Conservation (phyloP, 768 basidiomycete species). For the Auricularia auricula-judae region DNA sequence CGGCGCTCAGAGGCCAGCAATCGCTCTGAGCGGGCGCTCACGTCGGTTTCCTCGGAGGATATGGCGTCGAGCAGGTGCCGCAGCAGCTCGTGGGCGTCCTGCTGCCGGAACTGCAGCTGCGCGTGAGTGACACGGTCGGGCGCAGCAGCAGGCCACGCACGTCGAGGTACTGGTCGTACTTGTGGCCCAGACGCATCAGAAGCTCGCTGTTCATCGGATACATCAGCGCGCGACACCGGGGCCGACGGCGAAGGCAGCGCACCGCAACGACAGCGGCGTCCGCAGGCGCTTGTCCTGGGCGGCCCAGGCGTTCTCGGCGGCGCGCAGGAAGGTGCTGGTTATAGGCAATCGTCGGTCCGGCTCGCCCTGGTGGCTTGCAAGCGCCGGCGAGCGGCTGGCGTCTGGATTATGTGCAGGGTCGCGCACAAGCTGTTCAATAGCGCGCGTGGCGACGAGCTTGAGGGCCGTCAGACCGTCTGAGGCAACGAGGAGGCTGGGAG, state of each 20-base stretch:
- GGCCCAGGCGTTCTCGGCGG: not conserved
- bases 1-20: not conserved
- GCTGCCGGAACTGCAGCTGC: constrained; percentile 57
- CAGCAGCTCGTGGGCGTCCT: constrained; percentile 91
- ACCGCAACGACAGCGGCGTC: not conserved
- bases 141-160: constrained; percentile 6
- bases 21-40: constrained; percentile 23
- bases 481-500: not conserved
- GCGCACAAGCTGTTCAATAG: not conserved
- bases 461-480: not conserved
- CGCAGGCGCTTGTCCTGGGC: not conserved
- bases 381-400: not conserved
- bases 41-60: constrained; percentile 91
- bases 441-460: not conserved
- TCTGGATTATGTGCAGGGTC: not conserved
- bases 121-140: too few relatives aligned
- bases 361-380: not conserved
- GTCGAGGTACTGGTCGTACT: constrained; percentile 91
- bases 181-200: constrained; percentile 57
- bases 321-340: not conserved
- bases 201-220: constrained; percentile 35
- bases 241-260: not conserved
- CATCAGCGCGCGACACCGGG: not conserved
- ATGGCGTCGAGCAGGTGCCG: constrained; percentile 83
- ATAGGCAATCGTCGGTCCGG: not conserved